Conservation (phyloP, 495 filamentous ascomycete genomes). For the Daldinia vernicosa region DNA sequence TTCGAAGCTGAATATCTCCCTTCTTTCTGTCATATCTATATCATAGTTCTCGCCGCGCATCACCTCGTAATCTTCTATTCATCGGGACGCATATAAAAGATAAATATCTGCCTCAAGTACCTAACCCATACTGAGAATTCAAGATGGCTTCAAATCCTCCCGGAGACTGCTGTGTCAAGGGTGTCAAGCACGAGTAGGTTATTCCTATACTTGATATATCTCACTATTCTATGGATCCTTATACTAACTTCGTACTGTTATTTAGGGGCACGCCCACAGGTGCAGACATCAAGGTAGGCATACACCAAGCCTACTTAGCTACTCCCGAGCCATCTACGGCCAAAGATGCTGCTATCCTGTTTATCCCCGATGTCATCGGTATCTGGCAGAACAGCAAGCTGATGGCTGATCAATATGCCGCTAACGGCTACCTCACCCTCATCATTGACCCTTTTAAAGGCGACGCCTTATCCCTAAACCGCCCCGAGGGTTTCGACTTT, state of each 20-base stretch:
- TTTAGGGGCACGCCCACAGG: slow-evolving; percentile 55
- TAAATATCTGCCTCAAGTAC: background rate
- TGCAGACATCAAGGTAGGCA: slow-evolving; percentile 52
- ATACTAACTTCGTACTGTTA: slow-evolving; percentile 1
- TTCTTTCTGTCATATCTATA: background rate
- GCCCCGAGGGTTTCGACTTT: slow-evolving; percentile 66
- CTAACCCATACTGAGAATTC: background rate
- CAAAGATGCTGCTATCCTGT: slow-evolving; percentile 62
- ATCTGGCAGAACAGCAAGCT: slow-evolving; percentile 82
- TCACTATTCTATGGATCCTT: background rate
- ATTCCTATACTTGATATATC: background rate
- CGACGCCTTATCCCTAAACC: slow-evolving; percentile 68
- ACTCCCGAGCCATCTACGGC: slow-evolving; percentile 52
- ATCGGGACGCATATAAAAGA: background rate
- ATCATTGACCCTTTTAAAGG: slow-evolving; percentile 83
- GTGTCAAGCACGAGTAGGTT: slow-evolving; percentile 56
- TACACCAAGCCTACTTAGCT: slow-evolving; percentile 61
- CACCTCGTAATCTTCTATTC: background rate
- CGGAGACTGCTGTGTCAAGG: slow-evolving; percentile 64
- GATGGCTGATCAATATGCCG: slow-evolving; percentile 83
- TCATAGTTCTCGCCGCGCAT: background rate
- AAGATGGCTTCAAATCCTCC: slow-evolving; percentile 68
- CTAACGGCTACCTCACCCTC: slow-evolving; percentile 79
- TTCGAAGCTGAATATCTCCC: background rate
- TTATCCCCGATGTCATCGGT: slow-evolving; percentile 73